Evolutionary conservation across 129 eudicot species (phyloP).

Genomic region (Helichrysum umbraculigerum): DNA sequence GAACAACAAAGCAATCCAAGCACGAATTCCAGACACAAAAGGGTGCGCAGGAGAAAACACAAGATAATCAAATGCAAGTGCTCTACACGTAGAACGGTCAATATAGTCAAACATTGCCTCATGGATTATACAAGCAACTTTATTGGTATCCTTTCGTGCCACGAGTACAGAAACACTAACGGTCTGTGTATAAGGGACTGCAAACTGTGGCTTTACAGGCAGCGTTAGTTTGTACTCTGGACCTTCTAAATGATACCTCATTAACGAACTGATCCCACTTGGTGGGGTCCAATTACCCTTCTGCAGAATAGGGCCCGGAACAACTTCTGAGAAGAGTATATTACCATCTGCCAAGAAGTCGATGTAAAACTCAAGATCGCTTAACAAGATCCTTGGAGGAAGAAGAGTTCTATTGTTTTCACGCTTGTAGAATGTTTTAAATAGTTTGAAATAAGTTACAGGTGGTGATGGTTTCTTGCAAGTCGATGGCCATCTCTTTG

Average conservation of each 20-base stretch:
- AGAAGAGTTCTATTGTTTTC: conserved; percentile 44
- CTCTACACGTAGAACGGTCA: conserved; percentile 72
- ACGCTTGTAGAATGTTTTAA: conserved; percentile 59
- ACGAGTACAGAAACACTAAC: conserved; percentile 72
- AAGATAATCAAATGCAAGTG: conserved; percentile 75
- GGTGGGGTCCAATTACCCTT: conserved; percentile 70
- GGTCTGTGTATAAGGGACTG: conserved; percentile 55
- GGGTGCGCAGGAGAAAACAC: conserved; percentile 77
- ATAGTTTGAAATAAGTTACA: conserved; percentile 55
- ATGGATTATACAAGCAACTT: conserved; percentile 64
- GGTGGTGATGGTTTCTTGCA: conserved; percentile 62
- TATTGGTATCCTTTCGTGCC: conserved; percentile 72
- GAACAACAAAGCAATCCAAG: conserved; percentile 82
- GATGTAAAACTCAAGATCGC: conserved; percentile 75
- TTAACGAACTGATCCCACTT: conserved; percentile 47
- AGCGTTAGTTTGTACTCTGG: conserved; percentile 82
- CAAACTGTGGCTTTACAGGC: conserved; percentile 67
- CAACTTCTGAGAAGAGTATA: conserved; percentile 66
- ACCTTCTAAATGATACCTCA: conserved; percentile 60
- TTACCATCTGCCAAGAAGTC: conserved; percentile 77
- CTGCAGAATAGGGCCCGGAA: conserved; percentile 62
- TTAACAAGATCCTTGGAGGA: conserved; percentile 76
- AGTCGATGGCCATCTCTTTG: conserved; percentile 83
- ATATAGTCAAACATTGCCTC: conserved; percentile 63
- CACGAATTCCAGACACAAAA: conserved; percentile 82